These are phyloP conservation scores for Apiotrichum gamsii DNA, from an alignment of 1,284 basidiomycete genomes.

Conservation along the genomic window DNA sequence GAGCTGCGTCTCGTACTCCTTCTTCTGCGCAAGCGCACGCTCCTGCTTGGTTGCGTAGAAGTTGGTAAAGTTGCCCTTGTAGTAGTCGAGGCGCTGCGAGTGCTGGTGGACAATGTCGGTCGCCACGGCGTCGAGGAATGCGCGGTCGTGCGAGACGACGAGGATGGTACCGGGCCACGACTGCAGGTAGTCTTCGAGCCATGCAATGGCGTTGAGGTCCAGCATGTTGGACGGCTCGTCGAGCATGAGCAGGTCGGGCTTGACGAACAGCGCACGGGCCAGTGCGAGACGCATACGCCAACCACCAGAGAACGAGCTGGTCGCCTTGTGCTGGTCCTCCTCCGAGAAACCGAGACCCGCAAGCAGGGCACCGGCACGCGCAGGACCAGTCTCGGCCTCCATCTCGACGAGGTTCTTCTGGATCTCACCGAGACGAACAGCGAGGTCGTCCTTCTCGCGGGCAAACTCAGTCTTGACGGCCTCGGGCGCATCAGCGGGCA, in stretches of 20 bases:
- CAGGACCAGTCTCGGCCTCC: constrained; percentile 95
- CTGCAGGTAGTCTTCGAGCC: constrained; percentile 84
- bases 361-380: constrained; percentile 80
- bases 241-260: constrained; percentile 70
- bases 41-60: constrained; percentile 99
- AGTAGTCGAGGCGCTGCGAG: constrained; percentile 84
- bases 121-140: constrained; percentile 94
- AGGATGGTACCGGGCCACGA: constrained; percentile 92
- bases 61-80: constrained; percentile 87
- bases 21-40: constrained; percentile 79
- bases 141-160: constrained; percentile 97
- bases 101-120: constrained; percentile 97
- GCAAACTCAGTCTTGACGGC: constrained; percentile 73
- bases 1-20: constrained; percentile 94
- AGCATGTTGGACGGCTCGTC: constrained; percentile 94
- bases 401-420: constrained; percentile 89
- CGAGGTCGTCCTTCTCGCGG: constrained; percentile 72
- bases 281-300: constrained; percentile 99
- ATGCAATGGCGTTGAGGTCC: constrained; percentile 56
- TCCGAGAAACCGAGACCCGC: constrained; percentile 91
- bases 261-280: constrained; percentile 92
- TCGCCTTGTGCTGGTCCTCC: constrained; percentile 73
- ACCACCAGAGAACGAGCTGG: constrained; percentile 91
- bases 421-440: constrained; percentile 79
- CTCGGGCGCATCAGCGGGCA: constrained; percentile 48